Evolutionary conservation across 2,329 filamentous ascomycete species (phyloP), one percentile per base, ranked within the genome.

Genomic region (Elsinoe arachidis): DNA sequence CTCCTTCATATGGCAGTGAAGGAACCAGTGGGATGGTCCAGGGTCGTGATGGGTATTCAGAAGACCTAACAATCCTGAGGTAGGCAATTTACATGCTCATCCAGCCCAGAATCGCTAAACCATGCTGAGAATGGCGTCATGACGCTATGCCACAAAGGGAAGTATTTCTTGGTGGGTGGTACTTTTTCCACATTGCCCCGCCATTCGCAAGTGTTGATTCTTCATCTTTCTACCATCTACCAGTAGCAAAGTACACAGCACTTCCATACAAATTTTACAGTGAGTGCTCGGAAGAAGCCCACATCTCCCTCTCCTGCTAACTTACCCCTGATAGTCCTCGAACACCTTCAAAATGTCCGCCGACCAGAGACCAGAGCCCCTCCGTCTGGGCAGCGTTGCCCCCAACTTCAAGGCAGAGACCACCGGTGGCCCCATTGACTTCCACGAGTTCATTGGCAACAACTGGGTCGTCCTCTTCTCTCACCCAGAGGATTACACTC

Each of bases 381-480:
- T 86, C 70, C 83, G 83, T 68, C 79, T 86, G 66, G 83, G 83
- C 70, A 83, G 77, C 71, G 77, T 74, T 67, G 84, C 84, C 67
- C 84, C 84, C 64, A 81, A 87, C 76, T 87, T 87, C 77, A 72
- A 84, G 65, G 82, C 84, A 61, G 79, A 85, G 66, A 86, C 84
- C 64, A 87, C 84, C 62, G 69, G 76, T 61, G 84, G 84, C 59
- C 76, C 77, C 56, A 85, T 87, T 69, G 78, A 86, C 73, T 87
- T 87, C 78, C 84, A 87, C 74, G 76, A 86, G 65, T 87, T 82
- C 76, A 85, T 87, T 63, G 84, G 82, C 66, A 77, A 85, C 75
- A 82, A 78, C 65, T 87, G 84, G 83, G 81, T 84, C 60, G 77
- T 87, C 61, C 78, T 87, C 63, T 87, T 87, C 78, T 86, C 83